A percentile compares a stretch with the other conserved stretches of the same genome.
Conservation (phyloP, 1,284 basidiomycete genomes). For the Dichomitus squalens region DNA sequence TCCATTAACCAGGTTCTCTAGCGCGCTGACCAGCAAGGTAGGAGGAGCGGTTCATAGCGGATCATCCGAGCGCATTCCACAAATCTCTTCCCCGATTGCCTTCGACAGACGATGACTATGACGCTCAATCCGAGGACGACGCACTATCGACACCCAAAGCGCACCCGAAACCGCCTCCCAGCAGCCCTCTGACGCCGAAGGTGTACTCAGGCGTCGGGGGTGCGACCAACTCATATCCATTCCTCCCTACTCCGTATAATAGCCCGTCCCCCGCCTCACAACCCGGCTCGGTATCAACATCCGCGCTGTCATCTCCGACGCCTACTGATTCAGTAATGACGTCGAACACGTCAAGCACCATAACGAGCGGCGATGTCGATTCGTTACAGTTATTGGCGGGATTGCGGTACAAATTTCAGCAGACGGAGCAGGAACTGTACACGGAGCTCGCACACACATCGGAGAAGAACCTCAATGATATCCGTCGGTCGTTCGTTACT, state of each 20-base stretch:
- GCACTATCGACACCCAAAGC: conserved; percentile 30
- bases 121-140: conserved; percentile 28
- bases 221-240: conserved; percentile 16
- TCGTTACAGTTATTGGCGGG: conserved; percentile 46
- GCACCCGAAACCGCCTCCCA: conserved; percentile 24
- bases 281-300: conserved; percentile 6
- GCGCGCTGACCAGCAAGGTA: conserved; percentile 24
- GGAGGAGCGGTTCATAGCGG: conserved; percentile 44
- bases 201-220: conserved; percentile 1
- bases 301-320: conserved; percentile 17
- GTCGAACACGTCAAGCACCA: not conserved
- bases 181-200: conserved; percentile 20
- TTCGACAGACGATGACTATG: conserved; percentile 52
- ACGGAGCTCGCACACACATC: conserved; percentile 50
- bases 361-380: conserved; percentile 24
- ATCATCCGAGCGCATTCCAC: conserved; percentile 32
- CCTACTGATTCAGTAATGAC: conserved; percentile 2
- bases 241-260: conserved; percentile 9
- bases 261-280: conserved; percentile 1
- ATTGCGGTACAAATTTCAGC: conserved; percentile 59
- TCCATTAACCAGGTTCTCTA: no score
- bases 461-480: conserved; percentile 56
- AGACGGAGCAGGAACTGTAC: conserved; percentile 61
- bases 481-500: conserved; percentile 56
- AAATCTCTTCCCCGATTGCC: conserved; percentile 61